Evolutionary conservation across 2,329 filamentous ascomycete genomes (phyloP).

Genomic region (Xylaria multiplex): DNA sequence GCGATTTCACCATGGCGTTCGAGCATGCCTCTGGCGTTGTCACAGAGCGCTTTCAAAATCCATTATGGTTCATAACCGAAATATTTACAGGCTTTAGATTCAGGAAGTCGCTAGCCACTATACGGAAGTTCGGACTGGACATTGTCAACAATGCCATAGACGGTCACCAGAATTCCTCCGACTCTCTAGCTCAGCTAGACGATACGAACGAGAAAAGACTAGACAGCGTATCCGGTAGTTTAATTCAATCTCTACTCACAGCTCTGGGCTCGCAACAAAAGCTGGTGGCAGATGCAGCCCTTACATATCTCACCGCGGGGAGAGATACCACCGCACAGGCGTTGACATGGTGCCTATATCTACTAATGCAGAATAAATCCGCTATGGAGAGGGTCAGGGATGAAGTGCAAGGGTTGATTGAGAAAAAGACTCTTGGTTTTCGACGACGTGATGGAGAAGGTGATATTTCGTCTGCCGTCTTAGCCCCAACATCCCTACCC

Average conservation of each 20-base stretch:
- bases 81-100: slow-evolving; percentile 60
- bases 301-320: slow-evolving; percentile 73
- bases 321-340: slow-evolving; percentile 73
- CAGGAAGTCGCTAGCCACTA: slow-evolving; percentile 58
- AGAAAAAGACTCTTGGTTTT: slow-evolving; percentile 16
- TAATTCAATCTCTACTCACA: slow-evolving; percentile 70
- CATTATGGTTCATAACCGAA: slow-evolving; percentile 70
- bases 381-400: slow-evolving; percentile 54
- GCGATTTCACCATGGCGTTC: slow-evolving; percentile 69
- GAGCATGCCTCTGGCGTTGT: slow-evolving; percentile 70
- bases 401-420: slow-evolving; percentile 52
- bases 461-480: slow-evolving; percentile 47
- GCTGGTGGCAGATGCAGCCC: slow-evolving; percentile 70
- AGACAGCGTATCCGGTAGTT: slow-evolving; percentile 51
- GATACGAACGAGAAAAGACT: slow-evolving; percentile 26
- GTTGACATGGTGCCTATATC: slow-evolving; percentile 71
- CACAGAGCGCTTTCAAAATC: slow-evolving; percentile 72
- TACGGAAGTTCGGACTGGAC: slow-evolving; percentile 65
- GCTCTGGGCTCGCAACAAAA: slow-evolving; percentile 60
- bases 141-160: slow-evolving; percentile 64
- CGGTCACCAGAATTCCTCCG: slow-evolving; percentile 20
- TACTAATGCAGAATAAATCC: slow-evolving; percentile 63
- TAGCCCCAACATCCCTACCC: slow-evolving; percentile 58
- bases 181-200: neutral
- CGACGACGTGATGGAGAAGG: slow-evolving; percentile 17